Evolutionary conservation across 495 filamentous ascomycete species (phyloP).

Genomic region (Podospora comata): DNA sequence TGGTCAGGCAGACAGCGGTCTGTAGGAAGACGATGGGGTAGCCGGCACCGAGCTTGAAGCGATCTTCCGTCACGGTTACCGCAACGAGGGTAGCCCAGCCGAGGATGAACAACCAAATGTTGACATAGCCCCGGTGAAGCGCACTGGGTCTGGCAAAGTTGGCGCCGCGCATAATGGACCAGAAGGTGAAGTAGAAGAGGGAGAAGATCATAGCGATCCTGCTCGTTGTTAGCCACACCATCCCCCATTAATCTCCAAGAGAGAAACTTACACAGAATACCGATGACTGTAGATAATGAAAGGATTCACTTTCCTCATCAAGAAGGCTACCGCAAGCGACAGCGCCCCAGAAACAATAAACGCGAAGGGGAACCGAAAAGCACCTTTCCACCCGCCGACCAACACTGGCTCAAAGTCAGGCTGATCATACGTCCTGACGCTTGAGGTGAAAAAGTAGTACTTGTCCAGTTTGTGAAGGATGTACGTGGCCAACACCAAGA

Average conservation of each 20-base stretch:
- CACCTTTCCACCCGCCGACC: constrained; percentile 72
- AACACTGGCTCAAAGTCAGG: constrained; percentile 59
- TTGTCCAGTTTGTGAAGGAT: constrained; percentile 67
- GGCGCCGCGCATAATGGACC: constrained; percentile 79
- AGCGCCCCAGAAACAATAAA: constrained; percentile 65
- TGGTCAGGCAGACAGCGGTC: constrained; percentile 68
- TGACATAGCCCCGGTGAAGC: constrained; percentile 73
- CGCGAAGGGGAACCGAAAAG: constrained; percentile 80
- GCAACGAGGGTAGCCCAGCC: constrained; percentile 70
- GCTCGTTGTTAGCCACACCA: constrained; percentile 23
- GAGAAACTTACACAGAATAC: constrained; percentile 63
- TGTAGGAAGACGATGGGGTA: constrained; percentile 85
- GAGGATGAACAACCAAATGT: constrained; percentile 77
- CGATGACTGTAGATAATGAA: constrained; percentile 80
- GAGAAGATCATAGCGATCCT: constrained; percentile 79
- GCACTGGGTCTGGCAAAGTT: constrained; percentile 83
- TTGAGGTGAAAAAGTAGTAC: constrained; percentile 71
- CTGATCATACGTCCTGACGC: constrained; percentile 55
- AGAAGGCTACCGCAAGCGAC: constrained; percentile 67
- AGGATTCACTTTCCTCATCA: constrained; percentile 80
- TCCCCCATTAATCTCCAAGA: background rate
- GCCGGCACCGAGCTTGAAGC: constrained; percentile 65
- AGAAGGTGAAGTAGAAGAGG: constrained; percentile 73
- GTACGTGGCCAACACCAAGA: constrained; percentile 65
- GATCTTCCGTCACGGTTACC: constrained; percentile 69